Percentiles rank a stretch among this genome's conserved stretches.
Conservation (phyloP, 495 filamentous ascomycete genomes). For the Aspergillus egyptiacus region DNA sequence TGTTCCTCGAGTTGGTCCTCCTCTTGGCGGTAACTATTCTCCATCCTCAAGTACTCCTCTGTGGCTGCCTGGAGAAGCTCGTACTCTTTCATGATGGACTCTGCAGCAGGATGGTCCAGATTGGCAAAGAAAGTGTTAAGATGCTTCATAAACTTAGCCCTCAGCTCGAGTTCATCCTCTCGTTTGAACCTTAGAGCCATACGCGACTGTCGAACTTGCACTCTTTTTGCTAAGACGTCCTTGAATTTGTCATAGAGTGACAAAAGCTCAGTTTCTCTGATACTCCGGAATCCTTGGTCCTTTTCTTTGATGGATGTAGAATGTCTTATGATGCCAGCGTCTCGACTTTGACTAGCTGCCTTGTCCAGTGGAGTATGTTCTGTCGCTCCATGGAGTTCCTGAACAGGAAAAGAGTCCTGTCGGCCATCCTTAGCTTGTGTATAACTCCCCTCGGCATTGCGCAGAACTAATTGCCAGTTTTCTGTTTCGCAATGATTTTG, state of each 20-base stretch:
- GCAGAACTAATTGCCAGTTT: not conserved
- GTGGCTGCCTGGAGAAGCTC: constrained; percentile 16
- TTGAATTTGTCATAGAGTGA: constrained; percentile 1
- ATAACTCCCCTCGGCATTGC: not conserved
- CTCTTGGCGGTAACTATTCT: constrained; percentile 21
- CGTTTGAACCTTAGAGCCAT: constrained; percentile 13
- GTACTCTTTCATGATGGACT: constrained; percentile 9
- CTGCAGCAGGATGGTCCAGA: not conserved
- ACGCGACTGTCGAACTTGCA: constrained; percentile 7
- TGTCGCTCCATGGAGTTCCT: not conserved
- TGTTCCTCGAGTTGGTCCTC: constrained; percentile 25
- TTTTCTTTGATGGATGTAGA: not conserved
- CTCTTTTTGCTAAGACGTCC: constrained; percentile 3
- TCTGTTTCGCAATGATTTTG: too few species aligned
- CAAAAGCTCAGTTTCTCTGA: not conserved
- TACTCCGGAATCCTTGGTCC: not conserved
- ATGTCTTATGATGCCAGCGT: not conserved
- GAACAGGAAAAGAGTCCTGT: not conserved
- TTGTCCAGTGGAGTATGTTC: not conserved
- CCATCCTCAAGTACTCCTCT: constrained; percentile 18
- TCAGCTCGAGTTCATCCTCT: constrained; percentile 5
- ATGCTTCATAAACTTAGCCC: constrained; percentile 5
- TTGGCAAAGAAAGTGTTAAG: constrained; percentile 16
- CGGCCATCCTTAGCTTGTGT: not conserved
- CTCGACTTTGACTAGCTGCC: not conserved